A percentile compares a stretch with the other conserved stretches of the same genome.
These are phyloP conservation scores for Suhomyces wounanorum DNA, from an alignment of 1,139 yeast species.

Conservation along the genomic window DNA sequence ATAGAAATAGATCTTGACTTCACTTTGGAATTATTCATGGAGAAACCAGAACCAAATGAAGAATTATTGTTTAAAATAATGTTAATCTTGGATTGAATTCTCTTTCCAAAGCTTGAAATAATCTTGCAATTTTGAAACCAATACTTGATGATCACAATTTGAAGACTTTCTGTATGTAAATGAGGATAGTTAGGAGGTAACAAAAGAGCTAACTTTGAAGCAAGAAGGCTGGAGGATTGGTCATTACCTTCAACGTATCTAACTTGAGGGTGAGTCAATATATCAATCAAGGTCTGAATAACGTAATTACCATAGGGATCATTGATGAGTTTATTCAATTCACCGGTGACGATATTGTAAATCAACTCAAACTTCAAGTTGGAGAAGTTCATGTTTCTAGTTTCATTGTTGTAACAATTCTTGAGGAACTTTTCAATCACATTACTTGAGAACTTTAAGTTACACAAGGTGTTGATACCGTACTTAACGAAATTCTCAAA, in stretches of 20 bases:
- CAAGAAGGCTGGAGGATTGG: slow-evolving; percentile 13
- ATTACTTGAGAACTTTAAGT: slow-evolving; percentile 48
- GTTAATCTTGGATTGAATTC: slow-evolving; percentile 50
- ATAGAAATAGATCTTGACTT: slow-evolving; percentile 12
- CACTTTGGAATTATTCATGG: slow-evolving; percentile 11
- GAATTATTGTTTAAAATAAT: slow-evolving; percentile 27
- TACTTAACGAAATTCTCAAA: slow-evolving; percentile 37
- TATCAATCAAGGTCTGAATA: slow-evolving; percentile 39
- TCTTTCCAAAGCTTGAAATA: slow-evolving; percentile 46
- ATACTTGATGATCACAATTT: slow-evolving; percentile 38
- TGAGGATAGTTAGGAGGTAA: slow-evolving; percentile 23
- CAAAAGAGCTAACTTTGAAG: slow-evolving; percentile 23
- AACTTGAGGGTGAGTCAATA: slow-evolving; percentile 36
- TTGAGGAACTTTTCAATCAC: slow-evolving; percentile 50
- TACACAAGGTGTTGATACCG: slow-evolving; percentile 42
- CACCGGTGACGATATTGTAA: slow-evolving; percentile 35
- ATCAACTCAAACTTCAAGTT: slow-evolving; percentile 42
- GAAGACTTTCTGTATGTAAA: slow-evolving; percentile 20
- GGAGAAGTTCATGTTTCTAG: slow-evolving; percentile 21
- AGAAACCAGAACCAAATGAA: not conserved
- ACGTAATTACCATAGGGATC: slow-evolving; percentile 33
- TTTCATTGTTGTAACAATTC: slow-evolving; percentile 44
- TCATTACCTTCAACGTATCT: slow-evolving; percentile 16
- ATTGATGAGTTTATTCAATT: slow-evolving; percentile 48
- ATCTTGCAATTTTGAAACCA: slow-evolving; percentile 50